phyloP scores from a whole-genome alignment of 768 basidiomycete species.

The Collybia nuda region DNA sequence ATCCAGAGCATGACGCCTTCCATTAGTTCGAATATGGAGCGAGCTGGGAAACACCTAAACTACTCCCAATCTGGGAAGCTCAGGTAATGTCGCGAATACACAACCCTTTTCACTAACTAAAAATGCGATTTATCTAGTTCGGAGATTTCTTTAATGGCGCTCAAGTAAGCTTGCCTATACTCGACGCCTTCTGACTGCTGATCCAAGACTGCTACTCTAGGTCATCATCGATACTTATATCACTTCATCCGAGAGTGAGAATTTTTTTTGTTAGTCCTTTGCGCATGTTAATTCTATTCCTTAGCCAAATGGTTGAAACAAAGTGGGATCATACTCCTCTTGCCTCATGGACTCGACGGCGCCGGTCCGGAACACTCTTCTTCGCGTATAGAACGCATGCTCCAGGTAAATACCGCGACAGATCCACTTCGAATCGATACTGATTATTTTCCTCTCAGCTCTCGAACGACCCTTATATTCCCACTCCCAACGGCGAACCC shows the following conservation, averaged over 20 bases:
- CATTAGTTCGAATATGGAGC: slow-evolving; percentile 87
- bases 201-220: slow-evolving; percentile 25
- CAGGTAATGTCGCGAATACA: slow-evolving; percentile 46
- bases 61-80: slow-evolving; percentile 91
- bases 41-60: slow-evolving; percentile 82
- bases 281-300: neutral
- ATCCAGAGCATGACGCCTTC: slow-evolving; percentile 1
- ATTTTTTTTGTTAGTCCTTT: neutral
- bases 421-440: neutral
- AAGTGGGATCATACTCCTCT: slow-evolving; percentile 80
- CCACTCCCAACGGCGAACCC: slow-evolving; percentile 23
- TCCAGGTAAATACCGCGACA: slow-evolving; percentile 58
- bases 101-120: neutral
- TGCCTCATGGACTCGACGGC: slow-evolving; percentile 90
- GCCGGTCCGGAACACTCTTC: slow-evolving; percentile 95
- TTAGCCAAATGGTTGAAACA: slow-evolving; percentile 93
- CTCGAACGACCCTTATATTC: slow-evolving; percentile 64
- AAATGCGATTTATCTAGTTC: slow-evolving; percentile 49
- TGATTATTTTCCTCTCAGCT: slow-evolving; percentile 44
- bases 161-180: slow-evolving; percentile 37
- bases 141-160: slow-evolving; percentile 95
- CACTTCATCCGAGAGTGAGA: slow-evolving; percentile 78
- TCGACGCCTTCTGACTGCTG: neutral
- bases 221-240: slow-evolving; percentile 90
- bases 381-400: slow-evolving; percentile 82